Evolutionary conservation across 768 basidiomycete genomes (phyloP).

Genomic region (Cyclocybe cylindracea): DNA sequence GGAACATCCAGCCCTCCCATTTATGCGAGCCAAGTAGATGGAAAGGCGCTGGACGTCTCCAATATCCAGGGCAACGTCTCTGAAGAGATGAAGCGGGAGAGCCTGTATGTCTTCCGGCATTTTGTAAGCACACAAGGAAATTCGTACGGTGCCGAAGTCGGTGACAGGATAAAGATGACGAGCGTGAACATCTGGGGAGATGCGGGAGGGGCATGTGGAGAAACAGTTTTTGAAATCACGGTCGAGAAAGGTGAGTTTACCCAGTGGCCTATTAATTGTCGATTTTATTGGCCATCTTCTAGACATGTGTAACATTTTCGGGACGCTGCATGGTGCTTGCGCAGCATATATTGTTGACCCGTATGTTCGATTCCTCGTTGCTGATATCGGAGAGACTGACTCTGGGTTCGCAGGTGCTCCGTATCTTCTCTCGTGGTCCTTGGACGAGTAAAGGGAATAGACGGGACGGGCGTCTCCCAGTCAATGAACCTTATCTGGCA

Average conservation of each 20-base stretch:
- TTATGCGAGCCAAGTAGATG: neutral
- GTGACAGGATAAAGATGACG: conserved; percentile 33
- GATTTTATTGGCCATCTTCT: neutral
- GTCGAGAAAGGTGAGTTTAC: conserved; percentile 32
- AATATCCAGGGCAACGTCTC: conserved; percentile 42
- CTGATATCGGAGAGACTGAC: neutral
- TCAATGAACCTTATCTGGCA: conserved; percentile 55
- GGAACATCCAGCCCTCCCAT: neutral
- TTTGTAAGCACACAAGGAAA: conserved; percentile 36
- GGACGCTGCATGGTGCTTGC: conserved; percentile 58
- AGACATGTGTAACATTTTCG: conserved; percentile 59
- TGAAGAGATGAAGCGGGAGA: conserved; percentile 35
- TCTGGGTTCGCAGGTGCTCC: conserved; percentile 36
- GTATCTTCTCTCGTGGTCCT: conserved; percentile 42
- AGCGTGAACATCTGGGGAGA: conserved; percentile 36
- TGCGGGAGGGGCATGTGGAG: conserved; percentile 18
- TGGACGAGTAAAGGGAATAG: conserved; percentile 36
- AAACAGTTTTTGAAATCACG: conserved; percentile 40
- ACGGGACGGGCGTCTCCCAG: conserved; percentile 50
- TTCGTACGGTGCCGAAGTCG: conserved; percentile 39
- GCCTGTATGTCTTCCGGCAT: conserved; percentile 32
- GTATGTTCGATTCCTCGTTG: conserved; percentile 29
- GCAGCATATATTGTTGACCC: conserved; percentile 56
- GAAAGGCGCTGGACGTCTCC: conserved; percentile 23
- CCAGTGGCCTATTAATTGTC: neutral